Evolutionary conservation across 495 filamentous ascomycete genomes (phyloP), one percentile per base, ranked within the genome.

Genomic region (Penicillium dipodomyicola): DNA sequence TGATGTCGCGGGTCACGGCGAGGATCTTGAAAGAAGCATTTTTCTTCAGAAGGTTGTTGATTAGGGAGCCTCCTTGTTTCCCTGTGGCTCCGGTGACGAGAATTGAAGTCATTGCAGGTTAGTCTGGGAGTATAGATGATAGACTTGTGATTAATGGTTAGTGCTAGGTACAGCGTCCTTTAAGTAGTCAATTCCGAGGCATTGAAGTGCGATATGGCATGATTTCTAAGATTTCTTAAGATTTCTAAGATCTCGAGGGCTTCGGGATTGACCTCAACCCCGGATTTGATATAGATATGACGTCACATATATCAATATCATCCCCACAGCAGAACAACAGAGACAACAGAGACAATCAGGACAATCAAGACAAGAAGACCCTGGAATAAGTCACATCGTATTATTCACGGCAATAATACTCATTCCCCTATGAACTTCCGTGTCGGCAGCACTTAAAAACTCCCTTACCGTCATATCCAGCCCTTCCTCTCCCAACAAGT

Each of bases 31-130:
- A 76, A 23, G 73, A 63, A n/a, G 70, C 53, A 5, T 72, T 69
- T 25, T 67, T 58, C 14, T 61, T 46, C 17, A 86, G 69, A 32
- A 91, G 81, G 49, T 77, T 80, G 4, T 79, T 67, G 62, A 92
- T 74, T 33, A 86, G 69, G 12, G 80, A 76, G 27, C 84, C 79
- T 54, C 89, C 88, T 68, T 91, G 89, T 58, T 86, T 78, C 39
- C 88, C 65, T 0, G 63, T 92, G 5, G 85, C 88, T 19, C 88
- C 87, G 20, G 86, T 84, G 54, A 91, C 67, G 43, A 89, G 78
- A 49, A 87, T 64, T n/a, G 73, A 56, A 5, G 55, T 30, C 54
- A 63, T 61, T 54, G n/a, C 3, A 19, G 46, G 11, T 32, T 47
- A 29, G 27, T 27, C 4, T 48, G 15, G 14, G n/a, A 48, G 25